These are phyloP conservation scores for Sclerotinia spermophila DNA, from an alignment of 2,329 filamentous ascomycete genomes.

Conservation along the genomic window DNA sequence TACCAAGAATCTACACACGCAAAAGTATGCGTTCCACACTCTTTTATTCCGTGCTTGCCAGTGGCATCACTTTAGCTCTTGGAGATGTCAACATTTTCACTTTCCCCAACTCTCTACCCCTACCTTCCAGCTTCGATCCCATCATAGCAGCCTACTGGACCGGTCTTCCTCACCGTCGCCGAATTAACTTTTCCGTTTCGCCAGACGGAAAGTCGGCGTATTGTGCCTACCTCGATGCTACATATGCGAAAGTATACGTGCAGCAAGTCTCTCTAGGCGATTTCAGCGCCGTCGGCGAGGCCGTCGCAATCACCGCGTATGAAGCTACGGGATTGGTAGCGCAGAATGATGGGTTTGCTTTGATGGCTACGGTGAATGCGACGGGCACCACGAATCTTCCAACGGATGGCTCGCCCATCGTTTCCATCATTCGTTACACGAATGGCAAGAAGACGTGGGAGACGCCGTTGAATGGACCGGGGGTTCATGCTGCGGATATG, in stretches of 20 bases:
- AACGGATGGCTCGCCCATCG: constrained; percentile 47
- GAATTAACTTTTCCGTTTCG: constrained; percentile 60
- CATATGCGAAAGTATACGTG: constrained; percentile 53
- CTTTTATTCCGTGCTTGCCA: constrained; percentile 27
- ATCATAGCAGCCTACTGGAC: constrained; percentile 61
- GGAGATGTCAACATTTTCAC: constrained; percentile 27
- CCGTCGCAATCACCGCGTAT: constrained; percentile 51
- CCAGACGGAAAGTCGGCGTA: constrained; percentile 57
- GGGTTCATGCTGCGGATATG: constrained; percentile 42
- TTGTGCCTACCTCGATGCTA: constrained; percentile 56
- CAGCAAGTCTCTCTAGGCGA: constrained; percentile 53
- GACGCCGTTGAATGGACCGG: constrained; percentile 56
- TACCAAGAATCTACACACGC: neutral
- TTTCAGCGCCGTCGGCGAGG: constrained; percentile 50
- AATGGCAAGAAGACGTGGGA: constrained; percentile 54
- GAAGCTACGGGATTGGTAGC: constrained; percentile 60
- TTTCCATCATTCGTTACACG: constrained; percentile 57
- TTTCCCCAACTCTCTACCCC: constrained; percentile 44
- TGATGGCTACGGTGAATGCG: constrained; percentile 52
- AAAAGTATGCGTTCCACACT: constrained; percentile 26
- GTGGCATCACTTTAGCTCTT: constrained; percentile 23
- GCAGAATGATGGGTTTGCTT: constrained; percentile 60
- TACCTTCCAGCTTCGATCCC: constrained; percentile 53
- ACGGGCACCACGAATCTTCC: constrained; percentile 49
- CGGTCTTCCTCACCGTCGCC: constrained; percentile 55